A percentile compares a stretch with the other conserved stretches of the same genome.
Conservation (phyloP, 148 eudicot species). For the Cornus controversa region DNA sequence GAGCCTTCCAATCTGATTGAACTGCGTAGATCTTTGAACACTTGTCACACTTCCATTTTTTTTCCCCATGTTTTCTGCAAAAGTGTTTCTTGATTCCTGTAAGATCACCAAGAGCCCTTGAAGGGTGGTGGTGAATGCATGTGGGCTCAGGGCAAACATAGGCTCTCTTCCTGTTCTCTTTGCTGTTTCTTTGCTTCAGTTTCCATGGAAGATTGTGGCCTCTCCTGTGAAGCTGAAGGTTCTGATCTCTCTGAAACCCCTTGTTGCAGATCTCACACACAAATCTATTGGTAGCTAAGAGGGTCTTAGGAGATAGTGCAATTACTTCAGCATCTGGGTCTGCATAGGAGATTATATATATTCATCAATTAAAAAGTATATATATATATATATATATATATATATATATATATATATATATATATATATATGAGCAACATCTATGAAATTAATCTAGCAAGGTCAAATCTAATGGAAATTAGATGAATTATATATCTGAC, state of each 20-base stretch:
- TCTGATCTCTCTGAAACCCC: conserved; percentile 96
- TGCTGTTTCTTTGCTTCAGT: conserved; percentile 64
- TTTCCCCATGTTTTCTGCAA: conserved; percentile 90
- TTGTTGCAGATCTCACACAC: conserved; percentile 93
- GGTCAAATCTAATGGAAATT: no score
- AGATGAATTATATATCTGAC: background rate
- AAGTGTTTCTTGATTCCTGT: conserved; percentile 95
- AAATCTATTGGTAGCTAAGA: conserved; percentile 77
- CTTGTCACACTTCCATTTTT: conserved; percentile 85
- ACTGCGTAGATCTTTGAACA: conserved; percentile 93
- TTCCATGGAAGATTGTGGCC: conserved; percentile 99
- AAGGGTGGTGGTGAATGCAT: conserved; percentile 85
- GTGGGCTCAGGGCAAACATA: conserved; percentile 88
- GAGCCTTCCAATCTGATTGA: conserved; percentile 97
- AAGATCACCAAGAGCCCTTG: conserved; percentile 92
- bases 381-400: no score
- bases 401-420: no score
- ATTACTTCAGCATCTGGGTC: conserved; percentile 98
- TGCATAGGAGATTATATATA: no score
- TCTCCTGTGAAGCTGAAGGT: conserved; percentile 87
- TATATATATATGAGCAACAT: no score
- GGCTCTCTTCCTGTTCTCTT: conserved; percentile 56
- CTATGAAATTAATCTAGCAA: no score
- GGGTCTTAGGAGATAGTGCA: conserved; percentile 78
- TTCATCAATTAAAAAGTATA: no score